phyloP scores from a whole-genome alignment of 75 land plant species.

The Cunninghamia lanceolata region DNA sequence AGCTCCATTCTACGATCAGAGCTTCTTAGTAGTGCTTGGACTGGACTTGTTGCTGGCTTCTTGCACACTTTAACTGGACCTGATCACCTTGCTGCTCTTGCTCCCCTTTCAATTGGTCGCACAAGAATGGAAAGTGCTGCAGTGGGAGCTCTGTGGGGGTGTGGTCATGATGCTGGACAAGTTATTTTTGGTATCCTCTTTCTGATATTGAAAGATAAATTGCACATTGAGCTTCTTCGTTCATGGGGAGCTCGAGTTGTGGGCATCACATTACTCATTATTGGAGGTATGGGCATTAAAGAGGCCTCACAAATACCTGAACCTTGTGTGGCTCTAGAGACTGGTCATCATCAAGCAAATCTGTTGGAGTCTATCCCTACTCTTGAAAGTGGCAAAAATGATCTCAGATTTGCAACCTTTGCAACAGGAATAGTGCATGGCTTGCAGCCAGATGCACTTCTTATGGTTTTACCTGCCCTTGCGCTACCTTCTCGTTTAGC shows the following conservation, averaged over 20 bases:
- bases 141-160: conserved; percentile 57
- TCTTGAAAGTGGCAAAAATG: conserved; percentile 4
- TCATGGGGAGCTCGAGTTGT: conserved; percentile 51
- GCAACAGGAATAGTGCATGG: conserved; percentile 35
- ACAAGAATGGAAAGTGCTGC: conserved; percentile 45
- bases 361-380: not conserved
- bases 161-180: conserved; percentile 59
- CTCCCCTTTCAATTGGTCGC: conserved; percentile 47
- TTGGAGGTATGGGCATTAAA: conserved; percentile 43
- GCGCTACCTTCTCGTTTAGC: conserved; percentile 32
- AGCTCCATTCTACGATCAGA: conserved; percentile 7
- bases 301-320: conserved; percentile 31
- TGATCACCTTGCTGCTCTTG: conserved; percentile 53
- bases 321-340: conserved; percentile 24
- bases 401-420: conserved; percentile 24
- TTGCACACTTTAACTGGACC: conserved; percentile 54
- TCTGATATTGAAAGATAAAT: conserved; percentile 39
- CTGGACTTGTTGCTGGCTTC: conserved; percentile 46
- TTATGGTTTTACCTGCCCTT: conserved; percentile 28
- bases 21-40: conserved; percentile 39
- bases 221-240: conserved; percentile 38
- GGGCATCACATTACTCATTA: conserved; percentile 39
- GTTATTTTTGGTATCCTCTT: conserved; percentile 47
- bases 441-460: conserved; percentile 36
- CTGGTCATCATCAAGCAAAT: conserved; percentile 10